phyloP scores from a whole-genome alignment of 2,329 filamentous ascomycete species.

The Phyllosticta capitalensis region DNA sequence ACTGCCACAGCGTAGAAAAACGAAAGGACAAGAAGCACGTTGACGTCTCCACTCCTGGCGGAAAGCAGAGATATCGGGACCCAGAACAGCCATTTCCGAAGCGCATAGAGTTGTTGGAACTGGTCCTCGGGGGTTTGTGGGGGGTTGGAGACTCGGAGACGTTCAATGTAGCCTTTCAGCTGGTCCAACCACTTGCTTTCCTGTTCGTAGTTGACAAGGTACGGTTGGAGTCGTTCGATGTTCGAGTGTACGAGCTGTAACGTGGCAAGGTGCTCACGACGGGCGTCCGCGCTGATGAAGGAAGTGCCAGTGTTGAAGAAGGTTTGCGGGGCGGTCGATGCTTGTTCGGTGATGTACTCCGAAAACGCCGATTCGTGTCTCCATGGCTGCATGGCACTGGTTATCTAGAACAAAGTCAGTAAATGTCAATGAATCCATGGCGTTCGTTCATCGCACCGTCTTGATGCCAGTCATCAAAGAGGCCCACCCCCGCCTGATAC shows the following conservation, averaged over 20 bases:
- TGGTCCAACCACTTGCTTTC: conserved; percentile 41
- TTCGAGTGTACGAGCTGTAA: conserved; percentile 34
- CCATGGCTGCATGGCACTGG: conserved; percentile 86
- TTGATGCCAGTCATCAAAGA: conserved; percentile 87
- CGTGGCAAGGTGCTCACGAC: conserved; percentile 46
- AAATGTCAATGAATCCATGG: not conserved
- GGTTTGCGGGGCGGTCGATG: conserved; percentile 24
- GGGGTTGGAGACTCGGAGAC: conserved; percentile 31
- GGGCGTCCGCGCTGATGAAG: conserved; percentile 46
- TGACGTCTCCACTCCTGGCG: conserved; percentile 64
- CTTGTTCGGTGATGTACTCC: conserved; percentile 72
- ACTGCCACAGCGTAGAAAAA: conserved; percentile 88
- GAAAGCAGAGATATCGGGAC: conserved; percentile 78
- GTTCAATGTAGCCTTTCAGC: conserved; percentile 38
- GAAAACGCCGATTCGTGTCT: conserved; percentile 80
- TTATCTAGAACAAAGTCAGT: conserved; percentile 48
- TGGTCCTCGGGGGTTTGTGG: conserved; percentile 60
- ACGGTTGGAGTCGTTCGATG: conserved; percentile 35
- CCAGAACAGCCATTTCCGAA: conserved; percentile 94
- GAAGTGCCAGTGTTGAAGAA: conserved; percentile 57
- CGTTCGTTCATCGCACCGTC: conserved; percentile 44
- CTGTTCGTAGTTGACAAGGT: conserved; percentile 34
- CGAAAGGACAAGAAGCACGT: conserved; percentile 71
- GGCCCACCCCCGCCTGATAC: conserved; percentile 73
- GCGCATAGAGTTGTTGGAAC: conserved; percentile 78